These are phyloP conservation scores for Saccharomyces pastorianus DNA, from an alignment of 1,139 yeast genomes.

Conservation along the genomic window DNA sequence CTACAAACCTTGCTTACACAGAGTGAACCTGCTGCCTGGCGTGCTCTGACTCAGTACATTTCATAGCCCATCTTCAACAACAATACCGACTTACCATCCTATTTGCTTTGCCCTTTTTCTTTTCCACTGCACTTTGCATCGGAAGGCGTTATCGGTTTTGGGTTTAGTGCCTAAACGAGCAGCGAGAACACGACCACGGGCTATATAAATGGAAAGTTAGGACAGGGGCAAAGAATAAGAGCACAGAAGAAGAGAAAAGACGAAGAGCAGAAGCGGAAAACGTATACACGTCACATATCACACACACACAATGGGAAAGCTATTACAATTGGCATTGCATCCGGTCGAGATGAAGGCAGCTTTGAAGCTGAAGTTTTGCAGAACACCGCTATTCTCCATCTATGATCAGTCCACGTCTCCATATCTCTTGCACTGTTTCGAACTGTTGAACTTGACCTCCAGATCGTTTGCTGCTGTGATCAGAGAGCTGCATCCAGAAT, in stretches of 20 bases:
- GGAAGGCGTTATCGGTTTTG: conserved; percentile 1
- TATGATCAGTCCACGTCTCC: conserved; percentile 34
- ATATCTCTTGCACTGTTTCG: conserved; percentile 57
- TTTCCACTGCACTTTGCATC: background rate
- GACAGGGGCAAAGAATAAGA: background rate
- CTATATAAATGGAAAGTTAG: background rate
- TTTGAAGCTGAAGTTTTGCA: conserved; percentile 48
- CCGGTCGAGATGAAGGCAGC: conserved; percentile 69
- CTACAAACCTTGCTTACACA: background rate
- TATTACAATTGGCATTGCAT: conserved; percentile 54
- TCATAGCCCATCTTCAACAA: background rate
- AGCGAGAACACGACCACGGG: background rate
- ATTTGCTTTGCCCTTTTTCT: background rate
- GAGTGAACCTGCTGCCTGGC: background rate
- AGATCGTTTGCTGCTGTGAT: conserved; percentile 92
- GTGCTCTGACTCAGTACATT: background rate
- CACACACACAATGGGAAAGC: conserved; percentile 48
- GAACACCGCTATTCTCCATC: conserved; percentile 49
- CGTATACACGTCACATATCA: background rate
- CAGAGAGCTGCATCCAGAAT: conserved; percentile 81
- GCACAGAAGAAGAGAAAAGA: background rate
- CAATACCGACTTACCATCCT: background rate
- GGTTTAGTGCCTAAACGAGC: conserved; percentile 1
- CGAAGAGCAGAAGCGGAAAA: background rate
- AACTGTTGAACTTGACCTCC: conserved; percentile 61